Base-by-base conservation (phyloP, 331 rosid species). In the Spiraea crenata region DNA sequence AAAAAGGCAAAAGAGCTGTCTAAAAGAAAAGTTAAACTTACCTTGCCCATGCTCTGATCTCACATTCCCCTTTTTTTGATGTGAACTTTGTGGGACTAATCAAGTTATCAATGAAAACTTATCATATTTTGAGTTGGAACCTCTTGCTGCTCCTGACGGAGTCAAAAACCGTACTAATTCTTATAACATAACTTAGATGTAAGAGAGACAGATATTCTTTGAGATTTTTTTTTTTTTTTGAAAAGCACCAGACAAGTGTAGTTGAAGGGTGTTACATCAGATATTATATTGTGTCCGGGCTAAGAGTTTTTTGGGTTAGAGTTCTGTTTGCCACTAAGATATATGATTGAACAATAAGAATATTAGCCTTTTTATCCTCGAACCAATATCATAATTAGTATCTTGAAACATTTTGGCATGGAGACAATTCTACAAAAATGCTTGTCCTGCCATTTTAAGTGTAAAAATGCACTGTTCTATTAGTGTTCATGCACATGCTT, bases 11-110 rank as follows among this genome's bases (percentile, higher is more conserved):
- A 80, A 74, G 39, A 74, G 57, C 16, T 35, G 41, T 37, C 37
- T 56, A 73, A 68, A 82, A 76, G 80, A 65, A 84, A 78, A 64
- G 77, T 45, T 48, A 57, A 81, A 82, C 72, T 77, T 63, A 82
- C 85, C 72, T 77, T 63, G 84, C 85, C 89, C 90, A 86, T 84
- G 40, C 90, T 79, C 80, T 80, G 81, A 84, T 74, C 81, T 79
- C 80, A 58, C 71, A 70, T 73, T 82, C 74, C 54, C 77, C 87
- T 83, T 84, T 84, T 82, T 84, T 80, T 69, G 84, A 88, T 78
- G 87, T 80, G 90, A 88, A 76, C 82, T 82, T 80, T 79, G 90
- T 81, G 84, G 84, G 85, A 49, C 80, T 79, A 56, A 56, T 38
- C 60, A n/a, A n/a, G n/a, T n/a, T n/a, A n/a, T n/a, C n/a, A n/a